Percentiles rank a stretch among this genome's conserved stretches.
These are phyloP conservation scores for Xylaria sp. DNA, from an alignment of 2,329 filamentous ascomycete species.

Conservation along the genomic window DNA sequence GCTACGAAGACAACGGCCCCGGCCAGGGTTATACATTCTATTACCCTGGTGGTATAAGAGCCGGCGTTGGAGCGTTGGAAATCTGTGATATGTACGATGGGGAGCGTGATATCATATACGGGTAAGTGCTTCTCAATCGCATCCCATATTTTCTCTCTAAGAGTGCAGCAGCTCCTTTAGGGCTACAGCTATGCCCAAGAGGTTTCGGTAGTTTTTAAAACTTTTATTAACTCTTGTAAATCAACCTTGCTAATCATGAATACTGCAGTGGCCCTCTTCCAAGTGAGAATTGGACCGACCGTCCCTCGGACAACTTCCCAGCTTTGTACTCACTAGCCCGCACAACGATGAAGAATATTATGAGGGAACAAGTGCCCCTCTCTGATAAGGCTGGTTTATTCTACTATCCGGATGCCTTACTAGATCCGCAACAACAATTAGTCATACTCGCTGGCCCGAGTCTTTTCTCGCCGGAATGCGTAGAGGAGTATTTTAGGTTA, in stretches of 20 bases:
- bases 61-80: background rate
- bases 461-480: constrained; percentile 4
- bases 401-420: background rate
- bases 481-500: background rate
- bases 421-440: background rate
- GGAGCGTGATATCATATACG: constrained; percentile 4
- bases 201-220: background rate
- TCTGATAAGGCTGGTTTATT: background rate
- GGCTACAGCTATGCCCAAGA: background rate
- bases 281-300: background rate
- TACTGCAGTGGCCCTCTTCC: background rate
- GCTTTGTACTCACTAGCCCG: background rate
- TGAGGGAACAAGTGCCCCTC: background rate
- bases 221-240: background rate
- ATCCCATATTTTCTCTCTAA: background rate
- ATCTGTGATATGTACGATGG: constrained; percentile 7
- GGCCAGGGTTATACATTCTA: constrained; percentile 11
- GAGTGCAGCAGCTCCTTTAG: background rate
- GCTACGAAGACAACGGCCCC: constrained; percentile 1
- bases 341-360: background rate
- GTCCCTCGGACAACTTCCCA: background rate
- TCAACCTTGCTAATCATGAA: background rate
- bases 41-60: background rate
- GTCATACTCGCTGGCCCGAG: constrained; percentile 10
- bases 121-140: background rate